Base-by-base conservation (phyloP, 805 yeast genomes). In the Tetrapisispora pingtungensis region DNA sequence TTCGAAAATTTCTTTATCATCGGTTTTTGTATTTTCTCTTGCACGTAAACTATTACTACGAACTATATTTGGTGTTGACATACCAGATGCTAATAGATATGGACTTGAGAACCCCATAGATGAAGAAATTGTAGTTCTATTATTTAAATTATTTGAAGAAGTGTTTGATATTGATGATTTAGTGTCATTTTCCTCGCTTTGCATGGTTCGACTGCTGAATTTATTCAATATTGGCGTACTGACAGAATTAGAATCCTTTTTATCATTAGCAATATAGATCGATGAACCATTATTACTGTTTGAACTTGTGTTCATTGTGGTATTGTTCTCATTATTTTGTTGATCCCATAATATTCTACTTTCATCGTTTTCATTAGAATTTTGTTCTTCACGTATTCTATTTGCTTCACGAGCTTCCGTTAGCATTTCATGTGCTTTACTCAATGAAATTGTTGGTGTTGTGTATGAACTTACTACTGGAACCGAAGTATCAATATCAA, bases 391-490 rank as follows among this genome's bases (percentile, higher is more conserved):
- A 71, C 78, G 76, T 41, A 70, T 53, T 49, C 71, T 73, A 2
- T 84, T 77, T 49, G 76, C 84, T 55, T 82, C 90, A 57, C 93
- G 73, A 0, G 95, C 93, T 49, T 81, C 83, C 3, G 84, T 79
- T 55, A 87, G 70, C 62, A 93, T 64, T 54, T 81, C 94, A 62
- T 88, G 95, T 0, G 98, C 98, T 54, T 78, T 80, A 40, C 79
- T 77, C 49, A 93, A 68, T 10, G 95, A 80, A 10, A 93, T 86
- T 0, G 97, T 89, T 18, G 97, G 97, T 0, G 97, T 87, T 13
- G 83, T 81, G 63, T 95, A 89, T n/a, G 96, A 84, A 45, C 95
- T 82, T 7, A 89, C 81, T 1, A 87, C 90, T 0, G 98, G 97
- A 14, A 84, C 86, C 1, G 84, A 65, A 49, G 90, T 96, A 65